Evolutionary conservation across 2,329 filamentous ascomycete genomes (phyloP).

Genomic region (Microdochium trichocladiopsis): DNA sequence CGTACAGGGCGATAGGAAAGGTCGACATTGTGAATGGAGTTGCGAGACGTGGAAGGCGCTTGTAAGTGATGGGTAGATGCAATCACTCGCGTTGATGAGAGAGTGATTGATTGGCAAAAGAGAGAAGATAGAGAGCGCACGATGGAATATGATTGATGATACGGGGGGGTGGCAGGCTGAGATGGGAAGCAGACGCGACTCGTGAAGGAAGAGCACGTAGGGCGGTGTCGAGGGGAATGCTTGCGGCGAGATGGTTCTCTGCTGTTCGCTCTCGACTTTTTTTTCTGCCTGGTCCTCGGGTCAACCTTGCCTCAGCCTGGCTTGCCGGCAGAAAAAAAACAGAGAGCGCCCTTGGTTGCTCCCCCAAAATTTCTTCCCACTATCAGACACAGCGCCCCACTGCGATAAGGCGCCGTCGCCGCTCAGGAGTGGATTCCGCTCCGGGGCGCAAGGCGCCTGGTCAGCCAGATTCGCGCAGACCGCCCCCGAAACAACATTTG

Average conservation of each 20-base stretch:
- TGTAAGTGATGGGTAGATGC: constrained; percentile 3
- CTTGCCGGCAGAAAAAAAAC: neutral
- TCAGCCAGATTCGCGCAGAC: too few species aligned
- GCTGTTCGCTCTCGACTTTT: neutral
- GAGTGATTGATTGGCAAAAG: neutral
- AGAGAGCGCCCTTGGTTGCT: neutral
- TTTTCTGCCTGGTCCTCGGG: constrained; percentile 1
- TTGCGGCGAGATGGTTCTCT: neutral
- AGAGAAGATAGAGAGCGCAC: neutral
- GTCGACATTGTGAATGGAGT: constrained; percentile 41
- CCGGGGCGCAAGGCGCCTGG: too few species aligned
- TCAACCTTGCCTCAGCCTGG: neutral
- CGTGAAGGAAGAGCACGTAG: neutral
- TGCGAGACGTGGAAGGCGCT: constrained; percentile 5
- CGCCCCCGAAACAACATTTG: too few species aligned
- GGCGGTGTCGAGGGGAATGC: neutral
- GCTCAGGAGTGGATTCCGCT: too few species aligned
- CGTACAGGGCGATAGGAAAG: constrained; percentile 74
- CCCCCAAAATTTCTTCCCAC: constrained; percentile 1
- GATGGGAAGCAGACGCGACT: neutral
- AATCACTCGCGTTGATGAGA: neutral
- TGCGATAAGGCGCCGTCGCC: neutral
- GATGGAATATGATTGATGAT: too few species aligned
- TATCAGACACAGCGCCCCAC: neutral
- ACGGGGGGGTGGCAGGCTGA: neutral